Evolutionary conservation across 306 rosid species (phyloP), one percentile per base, ranked within the genome.

Genomic region (Dryas octopetala): DNA sequence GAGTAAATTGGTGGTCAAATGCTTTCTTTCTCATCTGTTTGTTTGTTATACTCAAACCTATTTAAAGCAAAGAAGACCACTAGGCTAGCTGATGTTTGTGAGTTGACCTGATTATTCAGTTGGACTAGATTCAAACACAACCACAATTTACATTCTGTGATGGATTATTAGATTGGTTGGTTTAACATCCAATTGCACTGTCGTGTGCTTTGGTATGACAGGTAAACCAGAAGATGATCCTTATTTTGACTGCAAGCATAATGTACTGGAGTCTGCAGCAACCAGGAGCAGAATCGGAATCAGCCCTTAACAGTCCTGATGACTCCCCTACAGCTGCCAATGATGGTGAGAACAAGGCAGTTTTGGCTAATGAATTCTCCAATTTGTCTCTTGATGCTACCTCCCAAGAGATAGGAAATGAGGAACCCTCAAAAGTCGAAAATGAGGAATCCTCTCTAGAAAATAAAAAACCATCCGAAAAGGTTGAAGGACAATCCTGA

Each of bases 161-260:
- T n/a, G 53, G 61, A 17, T 59, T 60, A 38, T 53, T 72, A 17
- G 12, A 54, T 5, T 17, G 2, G 48, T 60, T n/a, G 6, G 53
- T 41, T 26, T 73, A 54, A 67, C 78, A 60, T 53, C 63, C 19
- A 54, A 58, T 5, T 74, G 6, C n/a, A 44, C 41, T 14, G 28
- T 55, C 23, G 14, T 51, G 50, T 68, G 69, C 79, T 57, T 47
- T 58, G 53, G 17, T 64, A 17, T 74, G 57, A 58, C 82, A 95
- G 99, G 97, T 92, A 70, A 95, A 92, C 86, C 97, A 84, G 82
- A 95, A 95, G 92, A 95, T 95, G 99, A 90, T 95, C n/a, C 97
- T 95, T 53, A 89, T 76, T 66, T 76, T 95, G 89, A 81, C 93
- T 49, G 99, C 99, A 62, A 90, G 97, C 89, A 95, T 95, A 77